Base-by-base conservation (phyloP, 495 filamentous ascomycete species). In the Parmelia sp. region DNA sequence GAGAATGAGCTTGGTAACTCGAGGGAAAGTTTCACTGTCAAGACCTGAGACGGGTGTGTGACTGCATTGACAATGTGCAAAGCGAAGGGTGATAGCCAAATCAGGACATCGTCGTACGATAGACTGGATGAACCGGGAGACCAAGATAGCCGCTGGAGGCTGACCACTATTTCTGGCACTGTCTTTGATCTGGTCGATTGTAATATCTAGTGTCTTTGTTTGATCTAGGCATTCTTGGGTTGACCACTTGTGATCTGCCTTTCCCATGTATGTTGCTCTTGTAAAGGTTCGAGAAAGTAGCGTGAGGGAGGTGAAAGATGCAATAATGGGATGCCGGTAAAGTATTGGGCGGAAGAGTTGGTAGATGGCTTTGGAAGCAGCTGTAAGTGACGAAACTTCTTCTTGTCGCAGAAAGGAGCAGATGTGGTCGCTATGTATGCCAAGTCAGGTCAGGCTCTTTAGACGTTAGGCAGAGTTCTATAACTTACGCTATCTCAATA, bases 31-130 rank as follows among this genome's bases (percentile, higher is more conserved):
- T 37, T 76, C 67, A 15, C 61, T 62, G 23, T 60, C 63, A 57
- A 76, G 71, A 12, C 66, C 69, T 15, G 68, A 71, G 47, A 76
- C 69, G 17, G 74, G 74, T 36, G 74, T 67, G 12, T 63, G 27
- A 35, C 57, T 29, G 60, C 74, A 76, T 12, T 72, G 69, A 37
- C 73, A 74, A 64, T 74, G 76, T 23, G 60, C 44, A 40, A 76
- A 71, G 58, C 63, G 57, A 27, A 76, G 66, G 29, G 70, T 75
- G 19, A 76, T 73, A 42, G 58, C 70, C 40, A 76, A 68, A n/a
- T 65, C 65, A 17, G 74, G 73, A 56, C 74, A 76, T 39, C 73
- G 71, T 19, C 74, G 71, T 21, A 62, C 73, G 36, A 75, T 69
- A 62, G 65, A 60, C 29, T 60, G 65, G 51, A 75, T 64, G 36